Percentiles rank a stretch among this genome's conserved stretches.
Conservation (phyloP, 108 stramenopile species). For the Fistulifera pelliculosa region DNA sequence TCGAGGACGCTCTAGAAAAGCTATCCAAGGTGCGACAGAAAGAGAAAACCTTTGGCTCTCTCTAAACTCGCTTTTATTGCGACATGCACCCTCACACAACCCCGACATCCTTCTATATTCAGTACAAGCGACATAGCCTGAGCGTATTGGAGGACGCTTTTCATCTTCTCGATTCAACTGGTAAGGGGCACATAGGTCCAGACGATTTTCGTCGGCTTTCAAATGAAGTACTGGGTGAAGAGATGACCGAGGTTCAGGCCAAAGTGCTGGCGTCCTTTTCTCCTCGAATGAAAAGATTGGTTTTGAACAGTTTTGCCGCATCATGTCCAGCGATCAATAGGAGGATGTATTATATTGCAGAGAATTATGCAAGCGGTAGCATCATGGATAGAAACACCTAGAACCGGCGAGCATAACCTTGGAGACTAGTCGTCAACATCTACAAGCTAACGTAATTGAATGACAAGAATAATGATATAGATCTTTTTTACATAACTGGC, state of each 20-base stretch:
- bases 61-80: too few species aligned
- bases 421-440: too few species aligned
- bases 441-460: too few species aligned
- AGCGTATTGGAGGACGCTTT: conserved; percentile 3
- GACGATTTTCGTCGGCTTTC: conserved; percentile 9
- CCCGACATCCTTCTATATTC: background rate
- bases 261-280: background rate
- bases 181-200: conserved; percentile 12
- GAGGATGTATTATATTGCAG: background rate
- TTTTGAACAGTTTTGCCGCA: background rate
- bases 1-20: background rate
- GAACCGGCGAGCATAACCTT: too few species aligned
- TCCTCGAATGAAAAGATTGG: background rate
- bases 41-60: background rate
- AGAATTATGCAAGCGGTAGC: background rate
- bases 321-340: background rate
- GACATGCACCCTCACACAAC: too few species aligned
- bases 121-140: background rate
- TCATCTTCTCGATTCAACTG: conserved; percentile 7
- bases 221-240: conserved; percentile 3
- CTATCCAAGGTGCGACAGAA: background rate
- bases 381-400: too few species aligned
- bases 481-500: background rate
- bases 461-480: background rate
- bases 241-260: conserved; percentile 1